phyloP scores from a whole-genome alignment of 352 stramenopile genomes.

The Pythium graminicola region DNA sequence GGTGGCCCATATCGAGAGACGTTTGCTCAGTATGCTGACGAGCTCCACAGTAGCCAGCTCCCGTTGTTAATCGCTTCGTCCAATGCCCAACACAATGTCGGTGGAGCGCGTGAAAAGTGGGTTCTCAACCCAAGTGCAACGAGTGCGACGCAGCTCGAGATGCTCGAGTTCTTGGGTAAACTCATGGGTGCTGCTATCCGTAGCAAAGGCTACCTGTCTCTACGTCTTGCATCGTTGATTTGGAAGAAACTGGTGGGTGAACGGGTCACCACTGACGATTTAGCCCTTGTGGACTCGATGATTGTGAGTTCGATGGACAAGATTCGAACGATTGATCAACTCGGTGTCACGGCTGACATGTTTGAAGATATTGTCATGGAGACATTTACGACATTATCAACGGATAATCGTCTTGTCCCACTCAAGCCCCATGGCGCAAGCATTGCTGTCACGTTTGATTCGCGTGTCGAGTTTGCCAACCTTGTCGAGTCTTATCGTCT shows the following conservation, averaged over 20 bases:
- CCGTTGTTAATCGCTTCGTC: slow-evolving; percentile 84
- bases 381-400: slow-evolving; percentile 68
- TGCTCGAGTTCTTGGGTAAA: slow-evolving; percentile 88
- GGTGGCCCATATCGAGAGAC: slow-evolving; percentile 84
- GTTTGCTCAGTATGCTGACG: slow-evolving; percentile 74
- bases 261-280: slow-evolving; percentile 27
- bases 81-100: slow-evolving; percentile 88
- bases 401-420: slow-evolving; percentile 45
- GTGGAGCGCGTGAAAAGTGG: slow-evolving; percentile 84
- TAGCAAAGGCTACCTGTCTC: slow-evolving; percentile 65
- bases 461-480: slow-evolving; percentile 39
- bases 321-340: slow-evolving; percentile 29
- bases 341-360: neutral
- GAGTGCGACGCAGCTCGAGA: slow-evolving; percentile 49
- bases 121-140: slow-evolving; percentile 78
- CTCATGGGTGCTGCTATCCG: slow-evolving; percentile 86
- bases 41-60: slow-evolving; percentile 76
- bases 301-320: slow-evolving; percentile 49
- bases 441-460: slow-evolving; percentile 7
- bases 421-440: slow-evolving; percentile 30
- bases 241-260: slow-evolving; percentile 71
- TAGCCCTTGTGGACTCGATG: slow-evolving; percentile 65
- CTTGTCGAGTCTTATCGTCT: slow-evolving; percentile 36
- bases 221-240: slow-evolving; percentile 61
- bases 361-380: slow-evolving; percentile 42